These are phyloP conservation scores for Didymella keratinophila DNA, from an alignment of 2,329 filamentous ascomycete species.

Conservation along the genomic window DNA sequence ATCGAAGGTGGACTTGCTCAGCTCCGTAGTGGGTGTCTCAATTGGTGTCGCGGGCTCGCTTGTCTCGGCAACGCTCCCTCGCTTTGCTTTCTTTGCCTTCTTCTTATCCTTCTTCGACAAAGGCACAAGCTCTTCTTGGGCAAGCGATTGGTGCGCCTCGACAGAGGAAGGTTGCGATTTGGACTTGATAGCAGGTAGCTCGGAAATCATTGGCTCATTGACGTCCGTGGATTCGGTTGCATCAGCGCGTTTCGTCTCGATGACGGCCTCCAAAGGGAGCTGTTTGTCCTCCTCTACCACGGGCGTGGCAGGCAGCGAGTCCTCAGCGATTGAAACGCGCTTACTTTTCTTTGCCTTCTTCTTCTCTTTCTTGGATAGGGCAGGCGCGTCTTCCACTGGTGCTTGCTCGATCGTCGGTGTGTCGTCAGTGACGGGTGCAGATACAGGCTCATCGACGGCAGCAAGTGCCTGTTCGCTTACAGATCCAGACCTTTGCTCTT, in stretches of 20 bases:
- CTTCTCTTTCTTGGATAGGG: conserved; percentile 13
- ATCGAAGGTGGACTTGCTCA: conserved; percentile 1
- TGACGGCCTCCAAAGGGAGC: not conserved
- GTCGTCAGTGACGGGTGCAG: not conserved
- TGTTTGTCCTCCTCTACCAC: conserved; percentile 10
- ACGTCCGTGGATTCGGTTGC: not conserved
- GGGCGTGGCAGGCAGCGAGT: conserved; percentile 1
- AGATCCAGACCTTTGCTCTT: not conserved
- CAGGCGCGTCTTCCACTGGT: conserved; percentile 1
- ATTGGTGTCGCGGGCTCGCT: conserved; percentile 13
- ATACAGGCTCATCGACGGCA: not conserved
- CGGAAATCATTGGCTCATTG: not conserved
- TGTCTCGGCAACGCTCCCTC: conserved; percentile 11
- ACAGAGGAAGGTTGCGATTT: not conserved
- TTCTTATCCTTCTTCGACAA: conserved; percentile 37
- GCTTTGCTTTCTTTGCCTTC: conserved; percentile 35
- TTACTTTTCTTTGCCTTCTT: conserved; percentile 16
- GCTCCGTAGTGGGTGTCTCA: conserved; percentile 4
- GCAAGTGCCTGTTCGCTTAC: not conserved
- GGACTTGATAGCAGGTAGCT: not conserved
- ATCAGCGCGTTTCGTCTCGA: not conserved
- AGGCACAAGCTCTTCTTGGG: conserved; percentile 6
- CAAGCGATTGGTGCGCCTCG: not conserved
- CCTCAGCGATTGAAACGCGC: conserved; percentile 11
- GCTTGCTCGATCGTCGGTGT: not conserved